These are phyloP conservation scores for Arctostaphylos glauca DNA, from an alignment of 148 eudicot species.

Conservation along the genomic window DNA sequence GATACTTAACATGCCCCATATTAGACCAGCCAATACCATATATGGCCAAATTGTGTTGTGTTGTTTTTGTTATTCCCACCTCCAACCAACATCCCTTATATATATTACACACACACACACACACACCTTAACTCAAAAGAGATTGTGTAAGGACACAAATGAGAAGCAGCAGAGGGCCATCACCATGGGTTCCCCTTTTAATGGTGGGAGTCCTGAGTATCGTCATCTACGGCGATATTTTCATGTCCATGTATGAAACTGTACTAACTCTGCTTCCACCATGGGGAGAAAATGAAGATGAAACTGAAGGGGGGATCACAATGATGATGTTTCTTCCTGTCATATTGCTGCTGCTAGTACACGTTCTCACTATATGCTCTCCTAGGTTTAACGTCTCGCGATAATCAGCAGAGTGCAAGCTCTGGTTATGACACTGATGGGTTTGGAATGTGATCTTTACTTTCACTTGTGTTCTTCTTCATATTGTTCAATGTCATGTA, in stretches of 20 bases:
- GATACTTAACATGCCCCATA: no score
- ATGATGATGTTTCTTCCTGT: slow-evolving; percentile 21
- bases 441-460: slow-evolving; percentile 28
- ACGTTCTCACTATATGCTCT: slow-evolving; percentile 15
- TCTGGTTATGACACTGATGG: slow-evolving; percentile 18
- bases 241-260: slow-evolving; percentile 1
- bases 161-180: slow-evolving; percentile 33
- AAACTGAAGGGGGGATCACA: slow-evolving; percentile 1
- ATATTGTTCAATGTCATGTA: slow-evolving; percentile 5
- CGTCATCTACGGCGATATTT: slow-evolving; percentile 11
- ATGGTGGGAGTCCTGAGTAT: slow-evolving; percentile 23
- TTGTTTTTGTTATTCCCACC: slow-evolving; percentile 7
- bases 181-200: slow-evolving; percentile 34
- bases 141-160: slow-evolving; percentile 14
- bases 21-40: neutral
- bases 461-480: slow-evolving; percentile 24
- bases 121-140: neutral
- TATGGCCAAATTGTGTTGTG: neutral
- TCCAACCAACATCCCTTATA: neutral
- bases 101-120: neutral
- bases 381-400: neutral
- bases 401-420: neutral
- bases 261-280: slow-evolving; percentile 9
- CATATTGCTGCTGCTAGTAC: slow-evolving; percentile 20
- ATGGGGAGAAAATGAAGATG: slow-evolving; percentile 12